Evolutionary conservation across 2,329 filamentous ascomycete genomes (phyloP), one percentile per base, ranked within the genome.

Genomic region (Aspergillus glaucus): DNA sequence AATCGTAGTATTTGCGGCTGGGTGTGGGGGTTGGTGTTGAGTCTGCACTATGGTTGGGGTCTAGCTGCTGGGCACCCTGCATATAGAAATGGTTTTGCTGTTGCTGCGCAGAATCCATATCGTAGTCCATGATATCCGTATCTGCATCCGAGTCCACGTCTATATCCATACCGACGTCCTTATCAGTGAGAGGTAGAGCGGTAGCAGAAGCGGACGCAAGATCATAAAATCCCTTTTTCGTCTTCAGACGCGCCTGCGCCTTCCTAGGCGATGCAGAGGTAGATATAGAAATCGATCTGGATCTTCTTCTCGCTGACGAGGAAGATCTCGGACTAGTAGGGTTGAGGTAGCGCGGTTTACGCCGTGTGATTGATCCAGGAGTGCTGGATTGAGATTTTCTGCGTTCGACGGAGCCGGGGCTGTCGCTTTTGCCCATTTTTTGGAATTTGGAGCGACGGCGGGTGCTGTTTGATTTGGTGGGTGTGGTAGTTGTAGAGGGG

Each of bases 391-490:
- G 21, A 5, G 53, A 39, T 43, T 60, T 60, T 28, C 62, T 64
- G 30, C 61, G 62, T 43, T 65, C 64, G 3, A 64, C 62, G 2
- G 65, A 66, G 15, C 64, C 62, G 3, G 66, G 66, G 40, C 66
- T 68, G 28, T 67, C 63, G 39, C 58, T 55, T 17, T 54, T 56
- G 10, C 58, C 54, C 36, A 55, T 60, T 43, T 69, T 68, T 42
- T 34, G 43, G 43, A 32, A 39, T 37, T 37, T 47, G 52, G 32
- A 19, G 17, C 17, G 28, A 12, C 30, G 42, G 22, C 36, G 48
- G 9, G 6, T 43, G 10, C 26, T 30, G 26, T 30, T 30, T 30
- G 9, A 30, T 21, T 9, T 40, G 17, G 15, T 17, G 37, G n/a
- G n/a, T 4, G 37, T 40, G 19, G 37, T 6, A 6, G 17, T 40